These are phyloP conservation scores for Ophiocordyceps robertsii DNA, from an alignment of 2,329 filamentous ascomycete genomes.

Conservation along the genomic window DNA sequence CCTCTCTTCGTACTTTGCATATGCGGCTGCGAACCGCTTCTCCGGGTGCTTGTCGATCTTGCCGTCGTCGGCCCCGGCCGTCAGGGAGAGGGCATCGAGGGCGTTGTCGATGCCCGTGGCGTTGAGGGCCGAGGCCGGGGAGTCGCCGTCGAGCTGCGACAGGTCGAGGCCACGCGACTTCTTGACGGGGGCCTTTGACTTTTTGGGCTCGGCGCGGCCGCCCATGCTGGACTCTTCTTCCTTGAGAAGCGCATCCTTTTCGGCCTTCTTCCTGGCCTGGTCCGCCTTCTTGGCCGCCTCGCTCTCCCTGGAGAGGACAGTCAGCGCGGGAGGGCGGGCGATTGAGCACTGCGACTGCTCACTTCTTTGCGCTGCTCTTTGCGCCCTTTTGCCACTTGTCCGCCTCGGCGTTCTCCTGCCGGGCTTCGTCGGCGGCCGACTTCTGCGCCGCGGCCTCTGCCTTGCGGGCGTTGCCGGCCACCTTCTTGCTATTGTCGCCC, in stretches of 20 bases:
- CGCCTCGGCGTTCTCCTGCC: conserved; percentile 54
- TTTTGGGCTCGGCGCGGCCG: conserved; percentile 49
- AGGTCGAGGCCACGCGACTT: conserved; percentile 63
- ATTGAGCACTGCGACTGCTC: conserved; percentile 15
- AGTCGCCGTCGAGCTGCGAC: conserved; percentile 56
- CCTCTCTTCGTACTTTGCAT: conserved; percentile 67
- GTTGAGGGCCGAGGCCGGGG: conserved; percentile 49
- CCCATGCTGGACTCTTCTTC: conserved; percentile 64
- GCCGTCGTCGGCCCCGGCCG: conserved; percentile 35
- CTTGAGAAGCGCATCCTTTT: conserved; percentile 68
- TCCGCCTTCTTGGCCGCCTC: conserved; percentile 58
- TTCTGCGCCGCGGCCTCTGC: conserved; percentile 77
- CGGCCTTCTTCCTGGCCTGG: conserved; percentile 83
- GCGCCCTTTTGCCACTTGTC: conserved; percentile 74
- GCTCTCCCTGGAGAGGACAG: conserved; percentile 16
- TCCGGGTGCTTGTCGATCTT: conserved; percentile 86
- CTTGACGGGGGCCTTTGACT: conserved; percentile 53
- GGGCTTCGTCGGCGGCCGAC: conserved; percentile 54
- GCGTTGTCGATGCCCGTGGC: conserved; percentile 88
- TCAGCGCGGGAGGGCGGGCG: not conserved
- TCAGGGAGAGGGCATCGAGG: conserved; percentile 68
- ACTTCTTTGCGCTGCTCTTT: conserved; percentile 84
- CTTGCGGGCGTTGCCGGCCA: conserved; percentile 79
- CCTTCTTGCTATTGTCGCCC: conserved; percentile 80
- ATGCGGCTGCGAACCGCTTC: conserved; percentile 75